These are phyloP conservation scores for Eutrema heterophyllum DNA, from an alignment of 345 rosid genomes.

Conservation along the genomic window DNA sequence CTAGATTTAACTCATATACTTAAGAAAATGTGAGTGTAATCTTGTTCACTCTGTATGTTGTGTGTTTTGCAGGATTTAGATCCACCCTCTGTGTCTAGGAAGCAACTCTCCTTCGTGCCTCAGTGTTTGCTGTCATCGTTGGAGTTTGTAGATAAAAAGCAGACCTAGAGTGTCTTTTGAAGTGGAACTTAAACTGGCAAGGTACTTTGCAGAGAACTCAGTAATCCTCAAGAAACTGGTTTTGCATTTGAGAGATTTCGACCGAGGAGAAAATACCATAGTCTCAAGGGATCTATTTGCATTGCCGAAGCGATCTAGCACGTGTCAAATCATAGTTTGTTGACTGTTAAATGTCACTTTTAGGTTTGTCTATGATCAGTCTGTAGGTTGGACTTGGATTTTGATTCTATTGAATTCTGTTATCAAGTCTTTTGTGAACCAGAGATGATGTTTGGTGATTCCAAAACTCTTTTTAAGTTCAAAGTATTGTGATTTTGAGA, in stretches of 20 bases:
- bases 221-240: background rate
- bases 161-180: background rate
- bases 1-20: background rate
- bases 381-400: no score
- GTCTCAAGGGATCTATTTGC: background rate
- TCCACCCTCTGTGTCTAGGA: no score
- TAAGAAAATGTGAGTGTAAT: background rate
- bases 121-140: background rate
- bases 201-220: background rate
- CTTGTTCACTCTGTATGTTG: no score
- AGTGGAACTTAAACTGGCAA: background rate
- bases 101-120: background rate
- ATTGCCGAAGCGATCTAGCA: background rate
- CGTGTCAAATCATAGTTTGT: background rate
- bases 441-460: no score
- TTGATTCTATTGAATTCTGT: no score
- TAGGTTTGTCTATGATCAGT: no score
- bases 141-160: no score
- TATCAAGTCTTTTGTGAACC: no score
- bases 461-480: no score
- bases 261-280: background rate
- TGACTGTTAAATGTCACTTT: background rate
- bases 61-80: no score
- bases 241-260: background rate
- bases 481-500: no score